Conservation (phyloP, 2,329 filamentous ascomycete genomes). For the Coleophoma cylindrospora region DNA sequence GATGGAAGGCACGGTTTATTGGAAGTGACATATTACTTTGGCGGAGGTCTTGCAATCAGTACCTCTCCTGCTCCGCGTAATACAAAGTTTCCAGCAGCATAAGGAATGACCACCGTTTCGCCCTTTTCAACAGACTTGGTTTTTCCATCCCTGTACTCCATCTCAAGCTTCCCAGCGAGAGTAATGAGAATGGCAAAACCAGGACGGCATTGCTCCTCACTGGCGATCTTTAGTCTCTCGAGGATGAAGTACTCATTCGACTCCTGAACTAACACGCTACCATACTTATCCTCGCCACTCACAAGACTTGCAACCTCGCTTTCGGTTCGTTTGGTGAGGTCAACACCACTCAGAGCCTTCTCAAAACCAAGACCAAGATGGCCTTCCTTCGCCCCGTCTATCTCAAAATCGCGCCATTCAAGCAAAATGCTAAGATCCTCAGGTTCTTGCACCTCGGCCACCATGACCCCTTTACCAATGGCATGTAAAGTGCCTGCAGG, state of each 20-base stretch:
- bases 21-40: slow-evolving; percentile 19
- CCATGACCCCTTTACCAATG: slow-evolving; percentile 1
- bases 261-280: neutral
- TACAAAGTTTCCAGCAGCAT: neutral
- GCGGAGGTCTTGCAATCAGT: neutral
- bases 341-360: slow-evolving; percentile 1
- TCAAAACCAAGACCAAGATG: slow-evolving; percentile 2
- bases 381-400: neutral
- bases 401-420: slow-evolving; percentile 1
- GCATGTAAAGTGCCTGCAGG: slow-evolving; percentile 2
- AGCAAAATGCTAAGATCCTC: slow-evolving; percentile 2
- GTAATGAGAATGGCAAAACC: slow-evolving; percentile 3
- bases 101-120: neutral
- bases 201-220: neutral
- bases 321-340: neutral
- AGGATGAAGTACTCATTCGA: slow-evolving; percentile 2
- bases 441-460: slow-evolving; percentile 3
- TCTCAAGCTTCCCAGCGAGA: neutral
- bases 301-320: neutral
- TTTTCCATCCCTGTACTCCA: neutral
- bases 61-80: neutral
- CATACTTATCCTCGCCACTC: neutral
- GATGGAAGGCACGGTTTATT: slow-evolving; percentile 40
- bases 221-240: neutral
- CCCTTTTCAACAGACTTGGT: neutral